Evolutionary conservation across 768 basidiomycete species (phyloP), one percentile per base, ranked within the genome.

Genomic region (Sporobolomyces pararoseus): DNA sequence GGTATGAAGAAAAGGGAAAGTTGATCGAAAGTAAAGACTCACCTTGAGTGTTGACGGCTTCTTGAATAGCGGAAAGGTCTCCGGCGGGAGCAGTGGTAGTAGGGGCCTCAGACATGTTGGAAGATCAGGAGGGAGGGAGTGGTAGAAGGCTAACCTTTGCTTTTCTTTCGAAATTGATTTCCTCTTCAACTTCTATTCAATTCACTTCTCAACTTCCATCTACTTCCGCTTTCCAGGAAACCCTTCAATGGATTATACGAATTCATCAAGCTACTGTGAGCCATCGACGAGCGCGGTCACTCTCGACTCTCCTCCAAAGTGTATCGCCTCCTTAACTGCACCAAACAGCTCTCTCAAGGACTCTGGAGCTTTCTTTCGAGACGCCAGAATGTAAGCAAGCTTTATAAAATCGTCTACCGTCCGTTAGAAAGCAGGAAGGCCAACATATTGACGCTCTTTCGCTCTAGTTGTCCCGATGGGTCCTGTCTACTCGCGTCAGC

Each of bases 381-480:
- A 79, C 23, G 83, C 84, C 0, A 85, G 84, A 80, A 87, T 87
- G 87, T 86, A 70, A 29, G 77, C 71, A n/a, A n/a, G n/a, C n/a
- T n/a, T n/a, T n/a, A n/a, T n/a, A n/a, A n/a, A n/a, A n/a, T n/a
- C n/a, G n/a, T n/a, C n/a, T n/a, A n/a, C n/a, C n/a, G n/a, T n/a
- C n/a, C n/a, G n/a, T n/a, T n/a, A n/a, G n/a, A n/a, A n/a, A n/a
- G n/a, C n/a, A n/a, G n/a, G n/a, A n/a, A n/a, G n/a, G n/a, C 21
- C 46, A 21, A 47, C 46, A 14, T 6, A 47, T 6, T 12, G 23
- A 9, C 39, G 39, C 39, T 47, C 12, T 12, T 50, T 68, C 54
- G 63, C 17, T 2, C 7, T 64, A 93, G 90, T 87, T 89, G 85
- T 72, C 83, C 85, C 17, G 90, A 93, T 75, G 90, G 89, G 0